Evolutionary conservation across 192 early-diverging fungal species (phyloP), one percentile per base, ranked within the genome.

Genomic region (Linnemannia exigua): DNA sequence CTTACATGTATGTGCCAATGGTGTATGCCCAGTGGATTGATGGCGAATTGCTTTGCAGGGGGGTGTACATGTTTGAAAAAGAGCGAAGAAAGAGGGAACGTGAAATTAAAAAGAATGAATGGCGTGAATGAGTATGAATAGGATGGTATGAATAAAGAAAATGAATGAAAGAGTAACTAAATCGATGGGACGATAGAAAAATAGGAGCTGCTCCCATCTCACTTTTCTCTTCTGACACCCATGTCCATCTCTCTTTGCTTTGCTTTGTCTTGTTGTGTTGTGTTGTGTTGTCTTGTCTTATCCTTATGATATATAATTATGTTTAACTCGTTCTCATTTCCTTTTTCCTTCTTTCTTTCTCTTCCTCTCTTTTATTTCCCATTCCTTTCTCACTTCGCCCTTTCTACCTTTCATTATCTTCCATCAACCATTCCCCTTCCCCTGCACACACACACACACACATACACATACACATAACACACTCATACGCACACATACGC

Each of bases 281-380:
- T 25, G 20, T 25, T 16, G 44, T 54, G 22, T 54, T 50, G 15
- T 54, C 52, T 54, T 54, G 28, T 38, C 41, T 20, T 61, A 33
- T 33, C 79, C 41, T 35, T 67, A 71, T 63, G n/a, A 22, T 58
- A 46, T 19, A 37, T 80, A 67, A n/a, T n/a, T n/a, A n/a, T n/a
- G 50, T 61, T 52, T 38, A 44, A 41, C 14, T 17, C 44, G 25
- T 47, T 51, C 31, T 36, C 72, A n/a, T 61, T 63, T 31, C 36
- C 72, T 9, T 46, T 73, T 33, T 33, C 28, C 35, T 19, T 17
- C 44, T 22, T n/a, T 58, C 19, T 48, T 20, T 7, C 17, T 35
- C 22, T 20, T 37, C 51, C 33, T 52, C 19, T 17, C 31, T 8
- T 47, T 46, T n/a, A 4, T 7, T 70, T 70, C n/a, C 37, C 16